Conservation (phyloP, 2,329 filamentous ascomycete species). For the Fusarium newnesense region DNA sequence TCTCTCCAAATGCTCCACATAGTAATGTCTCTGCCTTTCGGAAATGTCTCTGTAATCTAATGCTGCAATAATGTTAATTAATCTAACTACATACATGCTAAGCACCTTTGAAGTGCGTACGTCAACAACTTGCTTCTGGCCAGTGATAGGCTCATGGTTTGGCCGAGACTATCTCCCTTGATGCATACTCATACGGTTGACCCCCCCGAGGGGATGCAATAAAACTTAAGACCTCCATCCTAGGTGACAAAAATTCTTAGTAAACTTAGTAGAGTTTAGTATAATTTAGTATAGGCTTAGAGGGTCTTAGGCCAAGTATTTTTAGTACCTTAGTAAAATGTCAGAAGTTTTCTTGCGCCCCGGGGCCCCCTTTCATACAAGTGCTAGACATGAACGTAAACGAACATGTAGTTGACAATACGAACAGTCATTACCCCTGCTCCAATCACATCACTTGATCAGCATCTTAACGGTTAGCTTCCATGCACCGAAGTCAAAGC, state of each 20-base stretch:
- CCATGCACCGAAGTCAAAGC: constrained; percentile 11
- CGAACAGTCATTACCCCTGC: constrained; percentile 9
- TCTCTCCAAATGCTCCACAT: not conserved
- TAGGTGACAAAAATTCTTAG: no score
- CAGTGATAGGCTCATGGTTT: constrained; percentile 12
- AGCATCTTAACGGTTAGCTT: constrained; percentile 7
- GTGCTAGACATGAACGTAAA: constrained; percentile 10
- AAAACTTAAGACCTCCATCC: no score
- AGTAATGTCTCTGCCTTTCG: not conserved
- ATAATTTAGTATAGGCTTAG: no score
- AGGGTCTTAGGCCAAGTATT: no score
- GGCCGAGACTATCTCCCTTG: constrained; percentile 9
- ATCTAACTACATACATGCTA: not conserved
- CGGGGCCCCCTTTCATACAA: constrained; percentile 10
- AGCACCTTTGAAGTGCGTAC: constrained; percentile 4
- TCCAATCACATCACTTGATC: constrained; percentile 26
- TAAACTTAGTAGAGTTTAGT: no score
- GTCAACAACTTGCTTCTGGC: not conserved
- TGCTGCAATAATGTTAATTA: constrained; percentile 19
- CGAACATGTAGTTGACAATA: constrained; percentile 12
- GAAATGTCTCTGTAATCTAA: constrained; percentile 7
- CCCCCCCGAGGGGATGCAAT: not conserved
- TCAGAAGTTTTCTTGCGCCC: no score
- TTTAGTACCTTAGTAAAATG: no score
- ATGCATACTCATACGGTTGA: not conserved